phyloP scores from a whole-genome alignment of 352 stramenopile genomes.

The Paralagenidium karlingii region DNA sequence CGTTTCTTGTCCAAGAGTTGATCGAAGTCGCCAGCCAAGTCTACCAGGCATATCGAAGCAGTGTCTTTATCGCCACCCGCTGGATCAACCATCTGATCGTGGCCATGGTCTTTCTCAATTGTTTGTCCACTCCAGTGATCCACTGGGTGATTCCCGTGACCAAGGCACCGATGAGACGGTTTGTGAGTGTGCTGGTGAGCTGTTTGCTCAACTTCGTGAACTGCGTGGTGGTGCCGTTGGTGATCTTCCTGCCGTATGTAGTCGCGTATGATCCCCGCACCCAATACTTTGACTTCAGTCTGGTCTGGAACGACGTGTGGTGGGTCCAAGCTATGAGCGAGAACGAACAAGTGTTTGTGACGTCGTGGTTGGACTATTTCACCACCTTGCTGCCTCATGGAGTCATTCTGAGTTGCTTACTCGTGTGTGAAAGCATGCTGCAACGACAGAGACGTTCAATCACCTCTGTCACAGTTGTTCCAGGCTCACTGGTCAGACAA shows the following conservation, averaged over 20 bases:
- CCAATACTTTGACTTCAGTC: constrained; percentile 6
- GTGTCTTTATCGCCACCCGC: constrained; percentile 1
- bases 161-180: constrained; percentile 7
- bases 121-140: constrained; percentile 9
- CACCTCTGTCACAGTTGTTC: too few species aligned
- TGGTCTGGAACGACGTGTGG: constrained; percentile 12
- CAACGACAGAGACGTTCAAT: too few species aligned
- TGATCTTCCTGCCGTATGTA: constrained; percentile 13
- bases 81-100: constrained; percentile 14
- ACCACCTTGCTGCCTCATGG: constrained; percentile 10
- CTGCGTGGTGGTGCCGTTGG: constrained; percentile 7
- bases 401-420: too few species aligned
- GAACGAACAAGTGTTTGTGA: constrained; percentile 12
- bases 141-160: constrained; percentile 7
- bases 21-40: constrained; percentile 4
- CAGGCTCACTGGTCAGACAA: too few species aligned
- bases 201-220: constrained; percentile 6
- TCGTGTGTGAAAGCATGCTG: too few species aligned
- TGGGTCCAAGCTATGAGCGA: constrained; percentile 12
- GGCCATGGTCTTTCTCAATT: constrained; percentile 9
- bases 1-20: constrained; percentile 1
- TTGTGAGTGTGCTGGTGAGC: constrained; percentile 7
- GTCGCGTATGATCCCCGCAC: constrained; percentile 3
- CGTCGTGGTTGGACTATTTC: constrained; percentile 9
- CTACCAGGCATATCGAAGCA: constrained; percentile 6